Evolutionary conservation across 768 basidiomycete species (phyloP).

Genomic region (Strobilomyces echinocephalus): DNA sequence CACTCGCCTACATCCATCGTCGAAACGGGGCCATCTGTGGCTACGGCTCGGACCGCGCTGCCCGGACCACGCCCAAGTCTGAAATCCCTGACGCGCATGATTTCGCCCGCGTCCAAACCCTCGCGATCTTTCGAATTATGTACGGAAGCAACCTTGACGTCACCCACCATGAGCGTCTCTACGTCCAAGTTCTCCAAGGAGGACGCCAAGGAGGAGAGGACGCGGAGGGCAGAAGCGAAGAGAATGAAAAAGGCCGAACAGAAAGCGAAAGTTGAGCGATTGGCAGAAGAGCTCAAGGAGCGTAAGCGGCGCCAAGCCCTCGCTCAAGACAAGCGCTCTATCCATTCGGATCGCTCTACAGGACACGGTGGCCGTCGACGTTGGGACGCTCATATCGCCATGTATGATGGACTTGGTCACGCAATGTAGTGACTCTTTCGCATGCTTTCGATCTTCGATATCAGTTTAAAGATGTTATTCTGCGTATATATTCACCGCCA

Average conservation of each 20-base stretch:
- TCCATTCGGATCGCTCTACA: slow-evolving; percentile 23
- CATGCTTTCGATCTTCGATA: slow-evolving; percentile 14
- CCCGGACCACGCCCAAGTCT: slow-evolving; percentile 8
- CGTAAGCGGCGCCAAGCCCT: slow-evolving; percentile 30
- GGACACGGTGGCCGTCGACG: slow-evolving; percentile 16
- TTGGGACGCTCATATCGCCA: slow-evolving; percentile 24
- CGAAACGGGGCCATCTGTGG: slow-evolving; percentile 3
- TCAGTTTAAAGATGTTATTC: slow-evolving; percentile 15
- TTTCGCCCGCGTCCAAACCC: slow-evolving; percentile 21
- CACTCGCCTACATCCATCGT: slow-evolving; percentile 14
- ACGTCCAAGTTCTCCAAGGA: slow-evolving; percentile 15
- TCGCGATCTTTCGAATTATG: slow-evolving; percentile 4
- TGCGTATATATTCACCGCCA: slow-evolving; percentile 9
- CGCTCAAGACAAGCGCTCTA: slow-evolving; percentile 29
- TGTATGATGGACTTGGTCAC: slow-evolving; percentile 31
- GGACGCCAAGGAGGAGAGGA: slow-evolving; percentile 39
- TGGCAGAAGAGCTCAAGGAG: slow-evolving; percentile 44
- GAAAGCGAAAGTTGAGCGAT: slow-evolving; percentile 36
- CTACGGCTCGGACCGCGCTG: neutral
- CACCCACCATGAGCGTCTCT: slow-evolving; percentile 17
- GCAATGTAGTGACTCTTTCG: slow-evolving; percentile 15
- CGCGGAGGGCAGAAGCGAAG: slow-evolving; percentile 41
- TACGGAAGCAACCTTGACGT: slow-evolving; percentile 8
- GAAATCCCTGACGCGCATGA: slow-evolving; percentile 25
- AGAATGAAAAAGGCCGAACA: slow-evolving; percentile 39